Evolutionary conservation across 306 rosid species (phyloP), one percentile per base, ranked within the genome.

Genomic region (Cicer chorassanicum): DNA sequence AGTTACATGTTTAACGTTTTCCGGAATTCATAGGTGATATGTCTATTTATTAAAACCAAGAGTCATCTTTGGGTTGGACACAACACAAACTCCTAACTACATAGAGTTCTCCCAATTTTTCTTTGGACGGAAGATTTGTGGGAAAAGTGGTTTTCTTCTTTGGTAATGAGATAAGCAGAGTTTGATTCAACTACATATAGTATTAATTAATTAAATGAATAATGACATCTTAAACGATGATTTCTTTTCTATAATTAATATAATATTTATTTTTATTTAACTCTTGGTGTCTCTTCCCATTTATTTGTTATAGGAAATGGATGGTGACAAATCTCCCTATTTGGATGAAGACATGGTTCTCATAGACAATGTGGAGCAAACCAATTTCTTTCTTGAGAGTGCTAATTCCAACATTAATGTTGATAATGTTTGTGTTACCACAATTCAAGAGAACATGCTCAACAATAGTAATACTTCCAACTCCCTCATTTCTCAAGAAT

Each of bases 121-220:
- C 43, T 68, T 59, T 18, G 4, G 16, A 77, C 68, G 81, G 81
- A 77, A 13, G 70, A 68, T 14, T 48, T 14, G 13, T 77, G 76
- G 70, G 55, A 68, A 40, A 59, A 4, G 3, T 68, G 69, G 63
- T 59, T 77, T 77, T 57, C 76, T 59, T 68, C 81, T 48, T 68
- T 69, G 81, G 81, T 77, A 77, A 68, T 46, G 68, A 61, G 21
- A 56, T 68, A 18, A 6, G 48, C n/a, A 8, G 6, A 49, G 34
- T 40, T 9, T 15, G 2, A 64, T 41, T 40, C 34, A 24, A 7
- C 12, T 40, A 4, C 12, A 34, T 60, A 60, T 13, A 60, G 12
- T 60, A 6, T 29, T 60, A 36, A 6, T 62, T 61, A 60, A 15
- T 14, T 62, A 0, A 24, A 43, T 62, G n/a, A 10, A 21, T 24